Evolutionary conservation across 1,284 basidiomycete species (phyloP), one percentile per base, ranked within the genome.

Genomic region (Heterobasidion annosum): DNA sequence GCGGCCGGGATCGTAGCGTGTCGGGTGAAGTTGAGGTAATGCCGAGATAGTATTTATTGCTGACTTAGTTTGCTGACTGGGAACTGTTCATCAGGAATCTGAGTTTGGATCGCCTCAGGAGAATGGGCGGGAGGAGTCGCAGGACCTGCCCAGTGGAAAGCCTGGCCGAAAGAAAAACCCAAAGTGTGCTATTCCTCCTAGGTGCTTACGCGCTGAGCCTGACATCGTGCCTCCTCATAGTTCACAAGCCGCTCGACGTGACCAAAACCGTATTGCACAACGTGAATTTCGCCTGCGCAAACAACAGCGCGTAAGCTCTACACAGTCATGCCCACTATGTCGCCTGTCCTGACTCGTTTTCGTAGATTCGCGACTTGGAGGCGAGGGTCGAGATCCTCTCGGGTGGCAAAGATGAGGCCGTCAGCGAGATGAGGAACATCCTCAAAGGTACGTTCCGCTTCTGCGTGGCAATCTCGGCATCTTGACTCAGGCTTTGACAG

Each of bases 251-350:
- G 88, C 89, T 15, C 73, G 88, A 62, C 80, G 88, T 61, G 89
- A 92, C 71, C 93, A 96, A 70, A 96, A 96, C 66, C 80, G 93
- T 55, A 92, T 95, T 56, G 93, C 93, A 1, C 93, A 96, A 68
- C 82, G 93, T 50, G 93, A 96, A 69, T 96, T 96, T 64, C 82
- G 93, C 45, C 75, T 93, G 53, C 77, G 92, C 61, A 95, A 95
- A 67, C 93, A 94, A 67, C 91, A 91, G 63, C 78, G 86, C 67
- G 83, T 85, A 57, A 60, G 75, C 67, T 32, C 48, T 43, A 25
- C 25, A 8, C 56, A 49, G 45, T 34, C 44, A 51, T 32, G 51
- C 34, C 54, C 42, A 12, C 25, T 49, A 56, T 46, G 8, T 48
- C 37, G 25, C 49, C 51, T 46, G 60, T 52, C 37, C 40, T 42